Evolutionary conservation across 805 yeast genomes (phyloP).

Genomic region (Starmerella sirachaensis): DNA sequence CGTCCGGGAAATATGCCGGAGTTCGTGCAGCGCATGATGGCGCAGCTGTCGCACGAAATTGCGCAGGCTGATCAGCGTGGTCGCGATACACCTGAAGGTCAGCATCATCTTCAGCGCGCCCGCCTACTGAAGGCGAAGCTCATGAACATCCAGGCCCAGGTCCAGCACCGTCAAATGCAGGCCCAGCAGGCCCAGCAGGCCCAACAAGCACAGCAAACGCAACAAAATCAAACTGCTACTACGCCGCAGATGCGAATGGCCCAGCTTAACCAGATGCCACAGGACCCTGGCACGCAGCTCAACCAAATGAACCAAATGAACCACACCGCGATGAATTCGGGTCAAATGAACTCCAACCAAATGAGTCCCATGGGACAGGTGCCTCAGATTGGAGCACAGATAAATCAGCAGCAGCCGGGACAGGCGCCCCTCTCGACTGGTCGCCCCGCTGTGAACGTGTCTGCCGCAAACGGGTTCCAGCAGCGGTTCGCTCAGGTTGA

Average conservation of each 20-base stretch:
- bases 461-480: slow-evolving; percentile 19
- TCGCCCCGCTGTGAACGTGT: slow-evolving; percentile 13
- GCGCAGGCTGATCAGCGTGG: slow-evolving; percentile 22
- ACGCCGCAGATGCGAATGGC: slow-evolving; percentile 6
- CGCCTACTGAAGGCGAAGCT: slow-evolving; percentile 22
- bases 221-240: slow-evolving; percentile 2
- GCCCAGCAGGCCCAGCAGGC: slow-evolving; percentile 17
- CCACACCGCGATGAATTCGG: not conserved
- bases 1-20: slow-evolving; percentile 9
- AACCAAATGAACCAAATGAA: not conserved
- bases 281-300: not conserved
- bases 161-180: slow-evolving; percentile 9
- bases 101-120: slow-evolving; percentile 26
- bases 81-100: slow-evolving; percentile 26
- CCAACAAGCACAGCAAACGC: slow-evolving; percentile 14
- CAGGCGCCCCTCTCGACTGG: not conserved
- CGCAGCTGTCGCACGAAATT: slow-evolving; percentile 26
- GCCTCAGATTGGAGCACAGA: not conserved
- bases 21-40: slow-evolving; percentile 23
- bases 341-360: not conserved
- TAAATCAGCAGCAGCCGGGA: slow-evolving; percentile 2
- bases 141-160: slow-evolving; percentile 14
- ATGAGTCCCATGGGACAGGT: slow-evolving; percentile 1
- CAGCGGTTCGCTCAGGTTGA: slow-evolving; percentile 22
- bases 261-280: not conserved